A percentile compares a stretch with the other conserved stretches of the same genome.
Conservation (phyloP, 2,329 filamentous ascomycete species). For the Aspergillus brasiliensis region DNA sequence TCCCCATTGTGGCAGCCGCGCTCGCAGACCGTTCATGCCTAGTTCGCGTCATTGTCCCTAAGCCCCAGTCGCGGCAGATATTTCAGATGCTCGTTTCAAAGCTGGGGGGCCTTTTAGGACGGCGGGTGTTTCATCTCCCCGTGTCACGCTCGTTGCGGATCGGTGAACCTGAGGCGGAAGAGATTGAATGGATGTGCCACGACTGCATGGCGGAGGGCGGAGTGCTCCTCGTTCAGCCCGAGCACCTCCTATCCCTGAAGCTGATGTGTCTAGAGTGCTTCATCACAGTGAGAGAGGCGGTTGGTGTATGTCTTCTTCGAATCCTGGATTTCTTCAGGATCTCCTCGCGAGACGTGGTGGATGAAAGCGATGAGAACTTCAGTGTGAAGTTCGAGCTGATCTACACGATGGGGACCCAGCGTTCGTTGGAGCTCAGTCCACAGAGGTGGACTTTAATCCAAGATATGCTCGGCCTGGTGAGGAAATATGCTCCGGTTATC, state of each 20-base stretch:
- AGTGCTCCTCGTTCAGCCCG: slow-evolving; percentile 63
- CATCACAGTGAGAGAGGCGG: slow-evolving; percentile 10
- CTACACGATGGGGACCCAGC: slow-evolving; percentile 62
- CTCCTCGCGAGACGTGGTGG: slow-evolving; percentile 58
- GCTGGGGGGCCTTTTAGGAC: slow-evolving; percentile 48
- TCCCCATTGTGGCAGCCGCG: slow-evolving; percentile 61
- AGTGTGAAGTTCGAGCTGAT: slow-evolving; percentile 63
- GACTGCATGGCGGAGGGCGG: slow-evolving; percentile 56
- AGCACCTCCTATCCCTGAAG: slow-evolving; percentile 65
- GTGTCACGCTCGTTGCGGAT: slow-evolving; percentile 52
- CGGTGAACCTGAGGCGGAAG: slow-evolving; percentile 24
- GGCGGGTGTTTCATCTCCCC: slow-evolving; percentile 50
- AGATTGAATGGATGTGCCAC: slow-evolving; percentile 44
- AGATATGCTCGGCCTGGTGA: slow-evolving; percentile 52
- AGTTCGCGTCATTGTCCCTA: slow-evolving; percentile 62
- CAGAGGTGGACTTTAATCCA: slow-evolving; percentile 61
- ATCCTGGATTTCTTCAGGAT: slow-evolving; percentile 15
- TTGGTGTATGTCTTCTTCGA: slow-evolving; percentile 13
- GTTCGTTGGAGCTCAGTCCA: slow-evolving; percentile 54
- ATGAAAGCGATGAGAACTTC: slow-evolving; percentile 68
- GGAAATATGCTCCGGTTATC: slow-evolving; percentile 32
- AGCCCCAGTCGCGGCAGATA: slow-evolving; percentile 65
- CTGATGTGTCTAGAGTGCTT: slow-evolving; percentile 60
- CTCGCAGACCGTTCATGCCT: slow-evolving; percentile 55
- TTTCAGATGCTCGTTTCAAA: slow-evolving; percentile 43